phyloP scores from a whole-genome alignment of 306 rosid species.

The Fagus sylvatica region DNA sequence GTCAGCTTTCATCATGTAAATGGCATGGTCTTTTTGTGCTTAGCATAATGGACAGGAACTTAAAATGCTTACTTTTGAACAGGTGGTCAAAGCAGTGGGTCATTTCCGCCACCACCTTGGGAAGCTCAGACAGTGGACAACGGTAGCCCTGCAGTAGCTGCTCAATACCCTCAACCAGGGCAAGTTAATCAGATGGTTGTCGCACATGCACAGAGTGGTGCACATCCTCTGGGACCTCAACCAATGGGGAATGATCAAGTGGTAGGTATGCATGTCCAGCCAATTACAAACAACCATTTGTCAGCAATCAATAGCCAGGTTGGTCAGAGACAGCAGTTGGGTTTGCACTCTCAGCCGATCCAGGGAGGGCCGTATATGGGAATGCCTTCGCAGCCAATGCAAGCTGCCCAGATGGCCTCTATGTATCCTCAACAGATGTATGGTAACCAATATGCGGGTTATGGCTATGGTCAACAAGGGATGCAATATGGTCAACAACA shows the following conservation, averaged over 20 bases:
- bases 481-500: constrained; percentile 78
- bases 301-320: constrained; percentile 55
- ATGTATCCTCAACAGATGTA: constrained; percentile 76
- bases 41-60: constrained; percentile 1
- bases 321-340: constrained; percentile 63
- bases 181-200: constrained; percentile 63
- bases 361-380: constrained; percentile 58
- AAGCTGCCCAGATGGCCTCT: constrained; percentile 48
- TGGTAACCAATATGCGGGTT: constrained; percentile 63
- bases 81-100: constrained; percentile 66
- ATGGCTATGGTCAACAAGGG: constrained; percentile 72
- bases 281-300: constrained; percentile 54
- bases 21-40: constrained; percentile 12
- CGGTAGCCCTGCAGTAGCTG: constrained; percentile 49
- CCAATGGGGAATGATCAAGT: constrained; percentile 57
- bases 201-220: constrained; percentile 48
- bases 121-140: constrained; percentile 73
- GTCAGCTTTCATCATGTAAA: constrained; percentile 24
- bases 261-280: constrained; percentile 69
- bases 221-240: constrained; percentile 64
- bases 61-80: constrained; percentile 21
- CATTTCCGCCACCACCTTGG: constrained; percentile 99
- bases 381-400: constrained; percentile 59
- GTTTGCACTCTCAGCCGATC: constrained; percentile 40
- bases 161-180: constrained; percentile 72